Evolutionary conservation across 495 filamentous ascomycete genomes (phyloP).

Genomic region (Penicillium longicatenatum): DNA sequence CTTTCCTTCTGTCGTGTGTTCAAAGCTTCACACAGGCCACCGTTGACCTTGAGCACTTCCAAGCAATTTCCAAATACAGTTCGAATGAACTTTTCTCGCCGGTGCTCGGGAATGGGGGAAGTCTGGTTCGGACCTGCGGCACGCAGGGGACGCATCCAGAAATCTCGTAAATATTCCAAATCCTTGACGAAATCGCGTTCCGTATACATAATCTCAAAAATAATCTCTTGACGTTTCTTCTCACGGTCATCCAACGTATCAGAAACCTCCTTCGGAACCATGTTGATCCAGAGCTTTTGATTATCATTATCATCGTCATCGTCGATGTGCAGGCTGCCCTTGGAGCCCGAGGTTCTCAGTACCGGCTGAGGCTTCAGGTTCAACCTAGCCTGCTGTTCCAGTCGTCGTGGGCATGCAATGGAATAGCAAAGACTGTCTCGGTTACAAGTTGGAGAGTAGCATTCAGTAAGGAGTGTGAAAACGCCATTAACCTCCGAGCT

Average conservation of each 20-base stretch:
- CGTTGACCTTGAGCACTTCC: slow-evolving; percentile 91
- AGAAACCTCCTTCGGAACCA: slow-evolving; percentile 91
- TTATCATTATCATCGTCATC: slow-evolving; percentile 87
- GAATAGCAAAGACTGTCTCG: slow-evolving; percentile 95
- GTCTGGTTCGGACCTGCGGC: slow-evolving; percentile 61
- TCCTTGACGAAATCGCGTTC: slow-evolving; percentile 99
- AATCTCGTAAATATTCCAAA: slow-evolving; percentile 94
- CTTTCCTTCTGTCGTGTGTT: slow-evolving; percentile 88
- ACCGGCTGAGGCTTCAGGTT: slow-evolving; percentile 91
- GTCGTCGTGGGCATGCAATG: slow-evolving; percentile 90
- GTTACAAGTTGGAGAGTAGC: slow-evolving; percentile 97
- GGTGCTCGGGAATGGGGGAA: slow-evolving; percentile 86
- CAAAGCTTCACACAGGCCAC: slow-evolving; percentile 78
- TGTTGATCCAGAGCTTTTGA: slow-evolving; percentile 99
- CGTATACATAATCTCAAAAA: slow-evolving; percentile 98
- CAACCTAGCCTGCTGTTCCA: slow-evolving; percentile 92
- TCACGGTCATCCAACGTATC: slow-evolving; percentile 86
- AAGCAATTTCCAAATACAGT: slow-evolving; percentile 96
- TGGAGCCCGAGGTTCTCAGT: slow-evolving; percentile 77
- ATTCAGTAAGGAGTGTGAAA: slow-evolving; percentile 94
- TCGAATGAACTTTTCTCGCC: slow-evolving; percentile 86
- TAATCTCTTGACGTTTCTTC: slow-evolving; percentile 97
- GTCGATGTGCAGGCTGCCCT: slow-evolving; percentile 72
- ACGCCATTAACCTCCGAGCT: slow-evolving; percentile 91
- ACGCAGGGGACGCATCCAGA: slow-evolving; percentile 95